Base-by-base conservation (phyloP, 305 asterid species). In the Andrographis paniculata region DNA sequence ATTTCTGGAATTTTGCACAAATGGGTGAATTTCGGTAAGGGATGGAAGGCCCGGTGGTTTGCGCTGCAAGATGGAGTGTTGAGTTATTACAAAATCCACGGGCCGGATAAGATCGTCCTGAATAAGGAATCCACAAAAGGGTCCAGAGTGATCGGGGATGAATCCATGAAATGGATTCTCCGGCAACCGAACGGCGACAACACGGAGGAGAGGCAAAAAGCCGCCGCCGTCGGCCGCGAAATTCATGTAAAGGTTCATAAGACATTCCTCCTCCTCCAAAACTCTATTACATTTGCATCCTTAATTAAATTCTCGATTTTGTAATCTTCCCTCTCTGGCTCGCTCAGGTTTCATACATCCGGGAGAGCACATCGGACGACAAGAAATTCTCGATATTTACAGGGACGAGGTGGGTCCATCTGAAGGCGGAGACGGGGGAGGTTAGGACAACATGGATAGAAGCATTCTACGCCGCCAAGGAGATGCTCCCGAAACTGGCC, bases 31-130 rank as follows among this genome's bases (percentile, higher is more conserved):
- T 89, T 85, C 52, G 96, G 98, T 18, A 78, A 67, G 50, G 98
- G 98, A 8, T 89, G 98, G 98, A 76, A 94, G 63, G 93, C 88
- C 4, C 61, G 98, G 74, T 89, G 98, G 96, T 82, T 89, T 50
- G 93, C 80, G 12, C 69, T 89, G 84, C 96, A 85, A 31, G 98
- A 91, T 55, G 99, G 96, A 4, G 99, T 91, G 15, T 51, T 91
- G 72, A 83, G 96, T 43, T 91, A 87, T 56, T 91, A 83, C 19
- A 91, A 91, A 87, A 74, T 91, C 79, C 99, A 81, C 50, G 96
- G 99, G 18, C 96, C 86, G 45, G 91, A 87, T 72, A 87, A 69
- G 73, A 91, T 91, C 69, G 37, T 72, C 17, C 59, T 87, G 17
- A 72, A 48, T 61, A 74, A 53, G 52, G 95, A 80, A 49, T 73